Evolutionary conservation across 768 basidiomycete species (phyloP).

Genomic region (Rhodotorula sphaerocarpa): DNA sequence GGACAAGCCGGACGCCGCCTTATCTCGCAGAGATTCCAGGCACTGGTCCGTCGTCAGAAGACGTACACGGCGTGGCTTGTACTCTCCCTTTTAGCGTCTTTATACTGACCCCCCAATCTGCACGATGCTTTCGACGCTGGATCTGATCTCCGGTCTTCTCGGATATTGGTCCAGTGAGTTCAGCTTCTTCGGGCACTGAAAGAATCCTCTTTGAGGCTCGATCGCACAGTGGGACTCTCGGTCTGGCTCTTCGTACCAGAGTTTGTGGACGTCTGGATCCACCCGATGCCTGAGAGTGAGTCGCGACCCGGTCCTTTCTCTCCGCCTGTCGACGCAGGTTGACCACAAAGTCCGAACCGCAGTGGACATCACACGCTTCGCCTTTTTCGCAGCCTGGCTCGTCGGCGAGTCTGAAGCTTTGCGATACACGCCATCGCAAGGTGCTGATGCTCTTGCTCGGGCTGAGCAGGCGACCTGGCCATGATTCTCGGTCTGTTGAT

Average conservation of each 20-base stretch:
- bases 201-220: not conserved
- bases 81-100: no score
- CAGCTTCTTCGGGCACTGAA: no score
- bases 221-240: not conserved
- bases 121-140: not conserved
- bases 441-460: not conserved
- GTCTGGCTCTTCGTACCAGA: slow-evolving; percentile 3
- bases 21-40: no score
- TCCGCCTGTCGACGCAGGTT: not conserved
- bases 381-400: not conserved
- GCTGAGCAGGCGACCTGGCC: not conserved
- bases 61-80: no score
- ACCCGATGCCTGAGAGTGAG: not conserved
- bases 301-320: not conserved
- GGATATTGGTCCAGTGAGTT: slow-evolving; percentile 1
- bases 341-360: not conserved
- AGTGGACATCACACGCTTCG: not conserved
- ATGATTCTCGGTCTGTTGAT: not conserved
- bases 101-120: no score
- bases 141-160: not conserved
- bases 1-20: no score
- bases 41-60: no score
- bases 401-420: not conserved
- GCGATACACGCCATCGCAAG: no score
- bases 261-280: not conserved